These are phyloP conservation scores for Umbelopsis sp. DNA, from an alignment of 371 early-diverging fungal species.

Conservation along the genomic window DNA sequence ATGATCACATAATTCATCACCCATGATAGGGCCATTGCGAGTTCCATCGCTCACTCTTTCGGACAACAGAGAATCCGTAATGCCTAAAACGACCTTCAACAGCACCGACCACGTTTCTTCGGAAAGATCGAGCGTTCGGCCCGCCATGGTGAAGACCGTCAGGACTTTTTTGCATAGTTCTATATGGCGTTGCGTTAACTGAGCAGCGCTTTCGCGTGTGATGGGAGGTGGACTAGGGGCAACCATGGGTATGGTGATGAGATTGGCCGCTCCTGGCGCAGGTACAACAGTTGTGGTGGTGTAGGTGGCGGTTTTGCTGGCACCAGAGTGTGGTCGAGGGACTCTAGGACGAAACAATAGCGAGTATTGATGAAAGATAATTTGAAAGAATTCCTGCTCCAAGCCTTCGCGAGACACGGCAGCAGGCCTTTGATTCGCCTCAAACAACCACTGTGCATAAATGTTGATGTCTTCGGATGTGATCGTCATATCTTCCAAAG, in stretches of 20 bases:
- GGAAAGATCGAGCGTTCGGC: slow-evolving; percentile 65
- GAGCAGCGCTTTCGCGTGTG: slow-evolving; percentile 37
- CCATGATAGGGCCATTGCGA: slow-evolving; percentile 47
- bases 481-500: slow-evolving; percentile 73
- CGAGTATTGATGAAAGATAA: slow-evolving; percentile 77
- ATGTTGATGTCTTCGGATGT: slow-evolving; percentile 68
- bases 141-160: slow-evolving; percentile 65
- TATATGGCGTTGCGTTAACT: slow-evolving; percentile 59
- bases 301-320: slow-evolving; percentile 1
- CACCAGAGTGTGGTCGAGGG: slow-evolving; percentile 20
- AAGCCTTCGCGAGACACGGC: slow-evolving; percentile 55
- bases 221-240: slow-evolving; percentile 19
- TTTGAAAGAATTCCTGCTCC: slow-evolving; percentile 56
- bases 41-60: slow-evolving; percentile 46
- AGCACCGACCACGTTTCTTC: slow-evolving; percentile 78
- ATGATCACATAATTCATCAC: slow-evolving; percentile 75
- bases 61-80: slow-evolving; percentile 69
- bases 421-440: slow-evolving; percentile 60
- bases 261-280: slow-evolving; percentile 10
- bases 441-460: slow-evolving; percentile 81
- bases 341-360: slow-evolving; percentile 71
- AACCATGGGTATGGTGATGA: slow-evolving; percentile 18
- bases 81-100: slow-evolving; percentile 74
- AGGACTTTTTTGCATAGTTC: slow-evolving; percentile 79
- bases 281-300: slow-evolving; percentile 23